phyloP scores from a whole-genome alignment of 2,329 filamentous ascomycete genomes.

The Incumbomyces lentus region DNA sequence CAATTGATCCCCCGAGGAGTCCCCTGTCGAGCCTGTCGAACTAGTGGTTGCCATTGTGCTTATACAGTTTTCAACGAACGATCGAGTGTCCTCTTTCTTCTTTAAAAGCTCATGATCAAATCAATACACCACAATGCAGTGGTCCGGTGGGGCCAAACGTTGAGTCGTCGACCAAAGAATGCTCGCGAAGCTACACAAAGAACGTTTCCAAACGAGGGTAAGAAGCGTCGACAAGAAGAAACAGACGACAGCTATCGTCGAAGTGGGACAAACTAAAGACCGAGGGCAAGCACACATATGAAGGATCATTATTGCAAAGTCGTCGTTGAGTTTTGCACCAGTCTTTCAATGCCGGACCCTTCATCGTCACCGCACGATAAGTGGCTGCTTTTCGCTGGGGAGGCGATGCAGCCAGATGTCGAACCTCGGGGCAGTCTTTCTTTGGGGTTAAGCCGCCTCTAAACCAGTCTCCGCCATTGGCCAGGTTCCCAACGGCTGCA shows the following conservation, averaged over 20 bases:
- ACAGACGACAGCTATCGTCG: neutral
- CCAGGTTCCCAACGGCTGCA: neutral
- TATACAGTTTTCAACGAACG: neutral
- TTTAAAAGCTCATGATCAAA: neutral
- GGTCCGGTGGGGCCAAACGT: no score
- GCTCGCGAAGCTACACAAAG: neutral
- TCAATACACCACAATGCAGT: neutral
- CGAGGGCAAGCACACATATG: neutral
- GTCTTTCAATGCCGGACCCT: neutral
- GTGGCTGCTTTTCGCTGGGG: neutral
- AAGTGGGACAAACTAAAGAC: neutral
- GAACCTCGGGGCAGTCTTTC: neutral
- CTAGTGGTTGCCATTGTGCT: conserved; percentile 11
- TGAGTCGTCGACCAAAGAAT: neutral
- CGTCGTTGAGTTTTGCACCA: no score
- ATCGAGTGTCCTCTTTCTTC: neutral
- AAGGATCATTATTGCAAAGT: no score
- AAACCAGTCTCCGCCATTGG: neutral
- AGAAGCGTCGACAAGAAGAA: neutral
- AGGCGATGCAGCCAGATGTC: neutral
- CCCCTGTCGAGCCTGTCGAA: neutral
- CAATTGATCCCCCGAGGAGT: conserved; percentile 26
- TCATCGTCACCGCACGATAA: neutral
- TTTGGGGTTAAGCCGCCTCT: neutral
- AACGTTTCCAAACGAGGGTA: neutral